Base-by-base conservation (phyloP, 805 yeast genomes). In the Ogataea dorogensis region DNA sequence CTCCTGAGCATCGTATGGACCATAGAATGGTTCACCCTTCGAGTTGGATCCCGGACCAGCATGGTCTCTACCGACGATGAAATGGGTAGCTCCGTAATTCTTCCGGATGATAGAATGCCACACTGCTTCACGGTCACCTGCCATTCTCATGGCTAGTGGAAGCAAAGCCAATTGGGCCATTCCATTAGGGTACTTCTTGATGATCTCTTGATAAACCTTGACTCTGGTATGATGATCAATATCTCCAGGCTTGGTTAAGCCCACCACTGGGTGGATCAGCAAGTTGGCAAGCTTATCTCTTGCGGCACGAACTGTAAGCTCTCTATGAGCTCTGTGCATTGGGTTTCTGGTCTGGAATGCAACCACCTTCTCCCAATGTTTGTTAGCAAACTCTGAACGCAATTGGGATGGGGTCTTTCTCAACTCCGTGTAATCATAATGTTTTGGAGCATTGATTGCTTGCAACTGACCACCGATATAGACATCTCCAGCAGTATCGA, bases 311-410 rank as follows among this genome's bases (percentile, higher is more conserved):
- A 89, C 95, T 11, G 98, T 89, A 56, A 89, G 71, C 64, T 89
- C 98, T 62, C 97, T 77, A 65, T 89, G 98, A 21, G 98, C 98
- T 63, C 98, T 80, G 65, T 89, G 98, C 97, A 89, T 91, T 50
- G 98, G 98, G 70, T 89, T 89, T 70, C 98, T 79, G 27, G 98
- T 89, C 70, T 89, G 98, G 81, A 89, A 89, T 21, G 98, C 98
- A 31, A 89, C 98, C 37, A 89, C 85, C 54, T 79, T 73, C 54
- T 77, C 74, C 97, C 97, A 89, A 49, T 86, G 82, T 59, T 83
- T 79, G 53, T 76, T 75, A 43, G 67, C 62, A 57, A 91, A 91
- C 68, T 89, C 96, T 16, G 79, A 65, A 65, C 98, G 80, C 54
- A 89, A 74, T 65, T 88, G 95, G 17, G 86, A 78, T 18, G 98